A percentile compares a stretch with the other conserved stretches of the same genome.
phyloP scores from a whole-genome alignment of 495 filamentous ascomycete species.

The Xylaria flabelliformis region DNA sequence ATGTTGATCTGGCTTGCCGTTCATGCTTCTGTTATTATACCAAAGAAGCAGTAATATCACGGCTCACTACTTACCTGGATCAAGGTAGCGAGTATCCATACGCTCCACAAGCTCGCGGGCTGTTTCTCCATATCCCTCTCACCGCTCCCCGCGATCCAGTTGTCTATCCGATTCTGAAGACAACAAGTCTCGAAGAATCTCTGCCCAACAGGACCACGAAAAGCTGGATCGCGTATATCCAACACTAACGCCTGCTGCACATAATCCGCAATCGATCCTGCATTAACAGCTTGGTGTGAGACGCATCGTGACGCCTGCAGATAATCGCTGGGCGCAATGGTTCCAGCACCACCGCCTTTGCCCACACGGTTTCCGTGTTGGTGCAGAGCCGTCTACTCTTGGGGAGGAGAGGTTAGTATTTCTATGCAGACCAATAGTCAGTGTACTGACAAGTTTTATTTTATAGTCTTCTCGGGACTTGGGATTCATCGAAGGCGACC shows the following conservation, averaged over 20 bases:
- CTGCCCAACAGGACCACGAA: constrained; percentile 10
- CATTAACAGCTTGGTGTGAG: neutral
- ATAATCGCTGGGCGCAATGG: constrained; percentile 44
- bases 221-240: constrained; percentile 17
- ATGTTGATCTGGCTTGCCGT: constrained; percentile 1
- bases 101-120: constrained; percentile 17
- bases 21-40: constrained; percentile 16
- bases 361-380: constrained; percentile 93
- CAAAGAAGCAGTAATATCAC: constrained; percentile 8
- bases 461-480: constrained; percentile 83
- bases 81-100: neutral
- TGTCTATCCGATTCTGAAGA: constrained; percentile 12
- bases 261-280: constrained; percentile 15
- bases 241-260: neutral
- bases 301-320: constrained; percentile 8
- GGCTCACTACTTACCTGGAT: neutral
- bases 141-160: constrained; percentile 11
- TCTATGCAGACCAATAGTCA: constrained; percentile 25
- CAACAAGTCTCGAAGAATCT: constrained; percentile 16
- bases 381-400: constrained; percentile 94
- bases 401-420: constrained; percentile 82
- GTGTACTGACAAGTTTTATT: constrained; percentile 28
- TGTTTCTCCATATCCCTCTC: constrained; percentile 11
- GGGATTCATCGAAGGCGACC: constrained; percentile 94
- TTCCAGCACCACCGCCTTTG: constrained; percentile 65